Evolutionary conservation across 2,329 filamentous ascomycete genomes (phyloP), one percentile per base, ranked within the genome.

Genomic region (Plectosphaerella plurivora): DNA sequence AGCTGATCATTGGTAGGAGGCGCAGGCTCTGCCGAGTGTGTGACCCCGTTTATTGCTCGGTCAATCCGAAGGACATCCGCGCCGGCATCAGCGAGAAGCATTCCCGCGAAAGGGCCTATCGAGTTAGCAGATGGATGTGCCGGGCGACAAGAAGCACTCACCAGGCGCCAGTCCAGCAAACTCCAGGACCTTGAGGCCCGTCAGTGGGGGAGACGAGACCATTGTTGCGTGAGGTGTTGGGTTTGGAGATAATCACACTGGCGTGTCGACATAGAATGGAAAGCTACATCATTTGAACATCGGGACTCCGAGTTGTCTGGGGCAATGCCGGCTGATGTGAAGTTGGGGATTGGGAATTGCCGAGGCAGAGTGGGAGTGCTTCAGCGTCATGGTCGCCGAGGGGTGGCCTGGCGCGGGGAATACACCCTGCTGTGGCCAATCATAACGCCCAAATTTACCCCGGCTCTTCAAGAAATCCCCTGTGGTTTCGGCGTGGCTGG

Each of bases 51-150:
- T 70, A 63, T 77, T 39, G 77, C 68, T 28, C 84, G 87, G 75
- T 97, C 93, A 69, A 97, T 78, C 62, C 93, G 91, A 15, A 97
- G 80, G 61, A 97, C 89, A 6, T 84, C 84, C 51, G 93, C 93
- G 63, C 93, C 93, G 59, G 91, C 90, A 71, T 97, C 92, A 61
- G 92, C 87, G 56, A 97, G 86, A 49, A 96, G 82, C 64, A 97
- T 82, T 61, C 91, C 91, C 48, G 91, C 88, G 68, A 94, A 97
- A 44, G 92, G 92, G 24, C 88, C 91, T 92, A 58, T 4, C 16
- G 14, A 1, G 37, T 41, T n/a, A n/a, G 37, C 16, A n/a, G 16
- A 14, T 14, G 14, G 3, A 14, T 41, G 4, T 41, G 15, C 10
- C 37, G 15, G 14, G 14, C 37, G n/a, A 15, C 37, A 39, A 15